Evolutionary conservation across 1,284 basidiomycete species (phyloP).

Genomic region (Cutaneotrichosporon cutaneum): DNA sequence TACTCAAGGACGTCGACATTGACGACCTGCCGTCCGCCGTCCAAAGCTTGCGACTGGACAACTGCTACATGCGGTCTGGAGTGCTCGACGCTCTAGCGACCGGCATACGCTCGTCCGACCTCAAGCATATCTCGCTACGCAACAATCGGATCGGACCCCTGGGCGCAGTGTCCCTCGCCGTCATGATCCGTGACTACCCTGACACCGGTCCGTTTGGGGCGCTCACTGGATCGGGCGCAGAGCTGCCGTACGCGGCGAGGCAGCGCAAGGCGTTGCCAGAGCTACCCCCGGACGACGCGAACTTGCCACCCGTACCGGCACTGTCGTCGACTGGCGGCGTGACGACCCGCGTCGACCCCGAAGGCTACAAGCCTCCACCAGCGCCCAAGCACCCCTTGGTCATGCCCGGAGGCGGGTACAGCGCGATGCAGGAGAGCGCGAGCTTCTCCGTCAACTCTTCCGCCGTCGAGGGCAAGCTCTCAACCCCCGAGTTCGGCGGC

Average conservation of each 20-base stretch:
- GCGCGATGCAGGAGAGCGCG: constrained; percentile 35
- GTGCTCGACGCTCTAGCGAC: constrained; percentile 72
- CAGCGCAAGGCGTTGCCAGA: constrained; percentile 8
- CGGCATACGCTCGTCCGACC: constrained; percentile 72
- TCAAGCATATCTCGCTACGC: constrained; percentile 82
- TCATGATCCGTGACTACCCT: constrained; percentile 93
- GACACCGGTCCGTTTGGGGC: constrained; percentile 56
- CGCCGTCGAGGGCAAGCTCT: constrained; percentile 36
- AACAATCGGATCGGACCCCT: constrained; percentile 77
- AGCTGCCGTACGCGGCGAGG: constrained; percentile 7
- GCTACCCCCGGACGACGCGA: constrained; percentile 25
- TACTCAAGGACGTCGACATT: constrained; percentile 35
- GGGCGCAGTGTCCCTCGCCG: constrained; percentile 83
- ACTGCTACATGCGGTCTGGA: constrained; percentile 69
- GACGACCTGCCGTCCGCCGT: constrained; percentile 49
- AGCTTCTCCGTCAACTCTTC: constrained; percentile 21
- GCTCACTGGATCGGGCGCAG: neutral
- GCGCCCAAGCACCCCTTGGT: constrained; percentile 39
- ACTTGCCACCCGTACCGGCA: constrained; percentile 52
- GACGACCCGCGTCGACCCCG: constrained; percentile 63
- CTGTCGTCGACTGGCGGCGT: constrained; percentile 75
- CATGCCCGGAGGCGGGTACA: constrained; percentile 38
- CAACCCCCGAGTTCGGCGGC: constrained; percentile 31
- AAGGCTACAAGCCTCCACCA: constrained; percentile 42
- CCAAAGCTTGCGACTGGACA: constrained; percentile 77